These are phyloP conservation scores for Symbiodinium pilosum DNA, from an alignment of 73 alveolate genomes.

Conservation along the genomic window DNA sequence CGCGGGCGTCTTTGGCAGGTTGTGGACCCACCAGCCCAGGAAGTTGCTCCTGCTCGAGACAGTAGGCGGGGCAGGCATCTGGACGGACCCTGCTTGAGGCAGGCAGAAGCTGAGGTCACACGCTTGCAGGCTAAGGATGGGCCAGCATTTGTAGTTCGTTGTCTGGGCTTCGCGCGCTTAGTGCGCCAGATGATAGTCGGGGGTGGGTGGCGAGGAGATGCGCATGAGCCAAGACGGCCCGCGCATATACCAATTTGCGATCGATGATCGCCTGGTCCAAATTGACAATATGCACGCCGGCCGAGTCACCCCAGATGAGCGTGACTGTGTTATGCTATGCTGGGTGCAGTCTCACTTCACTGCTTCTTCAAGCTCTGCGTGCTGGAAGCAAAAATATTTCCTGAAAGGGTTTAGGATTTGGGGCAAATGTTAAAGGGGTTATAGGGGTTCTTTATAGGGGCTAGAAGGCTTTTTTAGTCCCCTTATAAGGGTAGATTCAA, in stretches of 20 bases:
- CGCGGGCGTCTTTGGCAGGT: background rate
- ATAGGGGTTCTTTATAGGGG: background rate
- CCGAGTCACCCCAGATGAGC: background rate
- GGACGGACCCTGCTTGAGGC: background rate
- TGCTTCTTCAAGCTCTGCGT: background rate
- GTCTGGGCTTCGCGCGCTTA: background rate
- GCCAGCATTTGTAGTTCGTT: background rate
- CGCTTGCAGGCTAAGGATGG: background rate
- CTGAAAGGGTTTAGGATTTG: background rate
- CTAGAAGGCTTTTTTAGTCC: background rate
- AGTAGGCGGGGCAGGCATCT: background rate
- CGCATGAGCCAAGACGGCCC: background rate
- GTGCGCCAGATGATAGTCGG: background rate
- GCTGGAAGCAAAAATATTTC: background rate
- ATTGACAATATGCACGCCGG: background rate
- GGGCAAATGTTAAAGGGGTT: background rate
- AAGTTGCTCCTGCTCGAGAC: background rate
- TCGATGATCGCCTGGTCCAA: background rate
- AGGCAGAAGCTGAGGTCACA: background rate
- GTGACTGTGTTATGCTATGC: background rate
- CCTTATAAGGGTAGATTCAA: no score
- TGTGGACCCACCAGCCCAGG: background rate
- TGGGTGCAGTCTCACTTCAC: conserved; percentile 7
- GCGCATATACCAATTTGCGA: background rate
- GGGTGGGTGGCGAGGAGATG: background rate